Evolutionary conservation across 371 early-diverging fungal genomes (phyloP).

Genomic region (Syncephalastrum monosporum): DNA sequence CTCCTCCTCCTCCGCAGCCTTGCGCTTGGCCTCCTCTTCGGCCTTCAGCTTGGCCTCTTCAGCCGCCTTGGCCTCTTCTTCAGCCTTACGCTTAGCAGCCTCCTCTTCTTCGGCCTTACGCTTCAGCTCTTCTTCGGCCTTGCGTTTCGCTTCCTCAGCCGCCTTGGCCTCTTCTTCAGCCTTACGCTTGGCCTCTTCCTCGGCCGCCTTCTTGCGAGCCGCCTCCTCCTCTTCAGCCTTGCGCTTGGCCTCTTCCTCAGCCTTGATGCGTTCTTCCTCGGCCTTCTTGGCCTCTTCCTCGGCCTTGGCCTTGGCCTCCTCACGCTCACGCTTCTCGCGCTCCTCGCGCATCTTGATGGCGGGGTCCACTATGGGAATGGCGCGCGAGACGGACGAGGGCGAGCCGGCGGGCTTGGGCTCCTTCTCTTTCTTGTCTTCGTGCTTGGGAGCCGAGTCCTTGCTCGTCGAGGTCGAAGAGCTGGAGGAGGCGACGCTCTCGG

Average conservation of each 20-base stretch:
- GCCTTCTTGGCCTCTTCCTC: conserved; percentile 32
- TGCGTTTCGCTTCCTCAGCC: conserved; percentile 34
- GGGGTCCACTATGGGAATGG: conserved; percentile 67
- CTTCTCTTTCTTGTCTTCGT: conserved; percentile 37
- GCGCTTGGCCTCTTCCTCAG: conserved; percentile 35
- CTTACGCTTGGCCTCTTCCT: conserved; percentile 35
- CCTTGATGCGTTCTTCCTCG: conserved; percentile 11
- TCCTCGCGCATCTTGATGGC: conserved; percentile 51
- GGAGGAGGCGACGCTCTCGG: conserved; percentile 27
- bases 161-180: conserved; percentile 31
- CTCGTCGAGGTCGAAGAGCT: conserved; percentile 23
- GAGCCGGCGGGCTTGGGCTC: conserved; percentile 36
- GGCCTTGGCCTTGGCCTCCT: conserved; percentile 42
- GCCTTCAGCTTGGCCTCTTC: conserved; percentile 15
- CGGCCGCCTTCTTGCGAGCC: conserved; percentile 25
- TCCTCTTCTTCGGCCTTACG: conserved; percentile 33
- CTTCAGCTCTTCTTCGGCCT: conserved; percentile 35
- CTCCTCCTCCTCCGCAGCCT: conserved; percentile 40
- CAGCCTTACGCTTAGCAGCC: conserved; percentile 35
- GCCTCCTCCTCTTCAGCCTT: conserved; percentile 38
- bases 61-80: conserved; percentile 16
- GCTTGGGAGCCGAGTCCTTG: conserved; percentile 24
- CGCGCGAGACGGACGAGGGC: conserved; percentile 40
- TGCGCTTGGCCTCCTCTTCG: conserved; percentile 38
- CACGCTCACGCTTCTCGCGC: conserved; percentile 42